Base-by-base conservation (phyloP, 2,329 filamentous ascomycete genomes). In the Neopestalotiopsis sp. region DNA sequence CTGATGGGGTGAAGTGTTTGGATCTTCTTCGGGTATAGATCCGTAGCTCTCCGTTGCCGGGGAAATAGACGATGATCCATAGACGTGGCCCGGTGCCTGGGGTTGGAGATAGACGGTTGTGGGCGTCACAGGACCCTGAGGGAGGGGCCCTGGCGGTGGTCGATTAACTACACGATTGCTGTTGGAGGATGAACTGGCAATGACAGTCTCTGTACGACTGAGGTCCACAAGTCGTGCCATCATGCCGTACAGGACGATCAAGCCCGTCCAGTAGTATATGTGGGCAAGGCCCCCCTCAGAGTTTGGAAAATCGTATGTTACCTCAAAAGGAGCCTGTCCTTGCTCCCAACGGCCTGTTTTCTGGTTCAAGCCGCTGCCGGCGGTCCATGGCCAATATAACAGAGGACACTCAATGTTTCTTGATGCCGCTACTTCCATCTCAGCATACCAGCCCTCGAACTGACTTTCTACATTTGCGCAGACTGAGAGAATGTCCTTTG, bases 201-300 rank as follows among this genome's bases (percentile, higher is more conserved):
- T 71, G 20, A 82, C 81, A 0, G 84, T 69, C 86, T 79, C 70
- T 82, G 82, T 59, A 86, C 80, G 68, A 78, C 76, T 32, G n/a
- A 53, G 45, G 20, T 79, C 77, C 68, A 87, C 80, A 17, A 89
- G 76, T 17, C 74, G 73, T 69, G 83, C 82, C 56, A 88, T 81
- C 72, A 82, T 85, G 10, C 81, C 83, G 70, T 85, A 83, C 61
- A 89, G 82, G 13, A 84, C 71, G 34, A 88, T 79, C 61, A 86
- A 82, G 1, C 82, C 76, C 70, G 85, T 82, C 87, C 87, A 89
- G 75, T 87, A 88, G 73, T 86, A 85, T 13, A 87, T 75, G 70
- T 88, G 83, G 61, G 81, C 80, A 40, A 87, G 71, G 0, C 86
- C 84, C 0, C 83, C 81, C 13, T 79, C 72, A 20, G 80, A 74